A percentile compares a stretch with the other conserved stretches of the same genome.
Conservation (phyloP, 306 rosid genomes). For the Vigna mungo region DNA sequence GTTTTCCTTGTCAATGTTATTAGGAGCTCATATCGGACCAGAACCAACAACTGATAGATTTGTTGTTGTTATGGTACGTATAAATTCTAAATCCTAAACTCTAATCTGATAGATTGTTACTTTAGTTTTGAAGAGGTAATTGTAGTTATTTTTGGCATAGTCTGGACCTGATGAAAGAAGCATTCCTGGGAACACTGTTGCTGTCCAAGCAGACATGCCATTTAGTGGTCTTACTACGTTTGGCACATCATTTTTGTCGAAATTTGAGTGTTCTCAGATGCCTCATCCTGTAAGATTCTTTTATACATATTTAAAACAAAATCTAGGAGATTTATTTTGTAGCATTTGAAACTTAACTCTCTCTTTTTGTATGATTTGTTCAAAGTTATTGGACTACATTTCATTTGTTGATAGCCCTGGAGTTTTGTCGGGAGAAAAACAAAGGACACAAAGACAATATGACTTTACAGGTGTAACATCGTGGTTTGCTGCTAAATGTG, state of each 20-base stretch:
- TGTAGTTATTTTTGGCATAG: conserved; percentile 46
- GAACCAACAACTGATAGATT: conserved; percentile 99
- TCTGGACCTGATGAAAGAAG: conserved; percentile 97
- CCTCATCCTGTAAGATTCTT: conserved; percentile 80
- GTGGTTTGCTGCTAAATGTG: conserved; percentile 99
- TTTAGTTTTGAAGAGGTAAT: neutral
- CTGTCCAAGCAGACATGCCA: conserved; percentile 99
- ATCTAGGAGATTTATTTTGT: neutral
- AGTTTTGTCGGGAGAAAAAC: conserved; percentile 98
- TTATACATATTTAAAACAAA: neutral
- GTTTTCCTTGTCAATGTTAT: conserved; percentile 20
- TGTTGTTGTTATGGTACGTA: conserved; percentile 93
- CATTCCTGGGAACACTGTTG: conserved; percentile 93
- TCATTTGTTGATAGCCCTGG: conserved; percentile 98
- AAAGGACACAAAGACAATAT: conserved; percentile 84
- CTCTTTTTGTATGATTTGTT: conserved; percentile 3
- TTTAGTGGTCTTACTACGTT: conserved; percentile 83
- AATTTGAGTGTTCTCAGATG: conserved; percentile 97
- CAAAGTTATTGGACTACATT: conserved; percentile 80
- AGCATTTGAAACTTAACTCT: conserved; percentile 16
- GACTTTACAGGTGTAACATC: conserved; percentile 94
- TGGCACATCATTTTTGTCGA: conserved; percentile 91
- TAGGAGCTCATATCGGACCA: conserved; percentile 99
- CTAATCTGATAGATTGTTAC: neutral
- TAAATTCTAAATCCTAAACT: too few species aligned